phyloP scores from a whole-genome alignment of 345 rosid species.

The Eucalyptus decipiens region DNA sequence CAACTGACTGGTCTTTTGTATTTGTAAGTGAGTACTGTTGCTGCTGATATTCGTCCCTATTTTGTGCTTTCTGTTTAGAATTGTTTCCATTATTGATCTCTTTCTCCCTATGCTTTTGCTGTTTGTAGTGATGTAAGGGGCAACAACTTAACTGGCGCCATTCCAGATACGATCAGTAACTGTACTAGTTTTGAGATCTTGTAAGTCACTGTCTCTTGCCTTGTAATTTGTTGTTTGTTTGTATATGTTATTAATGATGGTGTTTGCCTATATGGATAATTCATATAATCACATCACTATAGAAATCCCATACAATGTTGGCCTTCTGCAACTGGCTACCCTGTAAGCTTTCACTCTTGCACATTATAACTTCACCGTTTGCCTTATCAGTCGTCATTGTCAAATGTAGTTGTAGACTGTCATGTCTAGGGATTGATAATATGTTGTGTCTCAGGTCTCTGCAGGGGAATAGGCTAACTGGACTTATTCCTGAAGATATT shows the following conservation, averaged over 20 bases:
- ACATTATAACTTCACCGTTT: background rate
- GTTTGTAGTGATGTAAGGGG: constrained; percentile 81
- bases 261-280: constrained; percentile 39
- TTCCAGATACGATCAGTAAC: constrained; percentile 82
- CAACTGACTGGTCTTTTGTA: constrained; percentile 91
- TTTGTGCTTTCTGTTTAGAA: background rate
- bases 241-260: background rate
- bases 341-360: constrained; percentile 27
- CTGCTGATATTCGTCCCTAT: background rate
- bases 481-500: constrained; percentile 74
- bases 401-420: background rate
- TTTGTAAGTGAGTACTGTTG: constrained; percentile 42
- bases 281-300: constrained; percentile 76
- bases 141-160: constrained; percentile 60
- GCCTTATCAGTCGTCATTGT: background rate
- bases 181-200: constrained; percentile 90
- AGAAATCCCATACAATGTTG: constrained; percentile 84
- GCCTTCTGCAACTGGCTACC: constrained; percentile 92
- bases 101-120: background rate
- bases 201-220: constrained; percentile 5
- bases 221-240: background rate
- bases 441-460: constrained; percentile 45
- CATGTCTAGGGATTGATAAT: background rate
- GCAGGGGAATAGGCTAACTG: constrained; percentile 68
- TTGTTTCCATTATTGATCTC: background rate